Evolutionary conservation across 805 yeast genomes (phyloP).

Genomic region (Tetrapisispora fleetii): DNA sequence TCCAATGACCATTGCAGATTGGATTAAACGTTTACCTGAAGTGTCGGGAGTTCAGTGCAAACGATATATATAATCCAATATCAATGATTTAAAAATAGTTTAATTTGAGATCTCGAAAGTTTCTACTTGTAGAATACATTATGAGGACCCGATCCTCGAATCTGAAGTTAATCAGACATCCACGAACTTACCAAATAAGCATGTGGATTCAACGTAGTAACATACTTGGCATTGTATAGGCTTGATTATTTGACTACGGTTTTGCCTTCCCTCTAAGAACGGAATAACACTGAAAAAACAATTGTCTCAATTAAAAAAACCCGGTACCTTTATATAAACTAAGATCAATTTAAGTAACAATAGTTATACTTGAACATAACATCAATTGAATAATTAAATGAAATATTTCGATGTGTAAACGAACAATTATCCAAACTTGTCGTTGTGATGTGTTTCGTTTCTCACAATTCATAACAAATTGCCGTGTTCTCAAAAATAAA

Average conservation of each 20-base stretch:
- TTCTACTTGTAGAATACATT: slow-evolving; percentile 8
- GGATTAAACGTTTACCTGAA: slow-evolving; percentile 38
- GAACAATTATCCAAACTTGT: background rate
- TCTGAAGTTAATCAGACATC: background rate
- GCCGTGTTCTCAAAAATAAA: background rate
- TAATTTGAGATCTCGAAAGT: background rate
- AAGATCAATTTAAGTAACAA: background rate
- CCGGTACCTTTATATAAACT: too few relatives aligned
- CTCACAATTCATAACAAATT: too few relatives aligned
- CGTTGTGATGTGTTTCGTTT: too few relatives aligned
- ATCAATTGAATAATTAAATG: background rate
- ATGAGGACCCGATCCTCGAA: slow-evolving; percentile 74
- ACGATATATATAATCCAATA: slow-evolving; percentile 4
- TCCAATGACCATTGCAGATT: background rate
- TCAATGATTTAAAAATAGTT: background rate
- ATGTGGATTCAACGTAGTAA: background rate
- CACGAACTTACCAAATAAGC: background rate
- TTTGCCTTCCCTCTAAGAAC: too few relatives aligned
- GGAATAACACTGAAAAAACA: too few relatives aligned
- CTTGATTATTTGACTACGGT: too few relatives aligned
- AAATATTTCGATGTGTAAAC: too few relatives aligned
- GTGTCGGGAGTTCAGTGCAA: slow-evolving; percentile 83
- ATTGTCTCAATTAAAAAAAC: too few relatives aligned
- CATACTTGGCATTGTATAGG: slow-evolving; percentile 6
- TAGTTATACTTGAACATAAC: background rate